Base-by-base conservation (phyloP, 805 yeast genomes). In the Ogataea chonburiensis region DNA sequence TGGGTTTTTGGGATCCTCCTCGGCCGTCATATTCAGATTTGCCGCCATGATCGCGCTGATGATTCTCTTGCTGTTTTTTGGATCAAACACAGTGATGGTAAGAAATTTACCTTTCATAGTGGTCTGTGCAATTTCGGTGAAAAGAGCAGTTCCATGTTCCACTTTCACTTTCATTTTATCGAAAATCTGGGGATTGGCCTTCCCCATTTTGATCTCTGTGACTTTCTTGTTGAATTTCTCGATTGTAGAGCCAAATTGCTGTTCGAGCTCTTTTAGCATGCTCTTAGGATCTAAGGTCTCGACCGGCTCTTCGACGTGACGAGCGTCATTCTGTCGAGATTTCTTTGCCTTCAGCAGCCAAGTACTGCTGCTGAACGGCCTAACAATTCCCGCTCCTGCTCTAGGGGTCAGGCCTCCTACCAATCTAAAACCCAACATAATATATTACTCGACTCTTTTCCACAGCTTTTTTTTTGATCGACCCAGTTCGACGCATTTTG, bases 51-150 rank as follows among this genome's bases (percentile, higher is more conserved):
- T 78, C 0, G 89, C 71, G 34, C 87, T 79, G 18, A 83, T 71
- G 18, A 91, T 74, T 42, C 74, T 70, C 49, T 86, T 82, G 24
- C 77, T 71, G 47, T 85, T 73, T 34, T 70, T 71, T 5, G 95
- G 95, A 53, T 91, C 96, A 59, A 82, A 91, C 2, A 88, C 89
- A 0, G 96, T 87, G n/a, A 91, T 75, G 20, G 75, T 61, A 34
- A 86, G 67, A 47, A 77, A 70, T 49, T 85, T 72, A 3, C 91
- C 93, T 47, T 81, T 81, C 34, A 77, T 48, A 0, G 82, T 64
- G 3, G 91, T 81, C 43, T 80, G 81, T 1, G 95, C 95, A 18
- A 86, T 61, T 19, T 78, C 68, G 3, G 77, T 72, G 55, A 81
- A 82, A 7, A 30, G 21, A 3, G 70, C 70, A 2, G 64, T 58